phyloP scores from a whole-genome alignment of 2,329 filamentous ascomycete species.

The Microcyclosporella mali region DNA sequence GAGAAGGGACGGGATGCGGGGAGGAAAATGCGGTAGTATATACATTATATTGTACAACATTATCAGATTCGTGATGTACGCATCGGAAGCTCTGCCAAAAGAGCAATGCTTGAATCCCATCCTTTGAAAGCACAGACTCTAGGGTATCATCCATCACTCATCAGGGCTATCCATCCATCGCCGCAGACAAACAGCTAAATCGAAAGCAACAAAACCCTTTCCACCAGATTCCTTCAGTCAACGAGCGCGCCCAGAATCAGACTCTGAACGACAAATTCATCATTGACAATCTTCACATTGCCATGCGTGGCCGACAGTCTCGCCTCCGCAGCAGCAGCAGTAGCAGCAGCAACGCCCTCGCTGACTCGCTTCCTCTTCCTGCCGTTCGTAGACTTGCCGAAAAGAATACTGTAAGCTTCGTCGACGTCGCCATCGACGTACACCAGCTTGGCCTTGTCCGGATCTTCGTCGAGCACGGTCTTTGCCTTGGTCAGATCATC shows the following conservation, averaged over 20 bases:
- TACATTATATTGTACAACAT: constrained; percentile 3
- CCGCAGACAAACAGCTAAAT: background rate
- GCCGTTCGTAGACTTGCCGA: constrained; percentile 28
- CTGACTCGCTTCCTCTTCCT: constrained; percentile 43
- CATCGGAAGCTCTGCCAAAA: too few relatives aligned
- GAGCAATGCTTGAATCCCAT: too few relatives aligned
- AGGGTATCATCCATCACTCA: constrained; percentile 1
- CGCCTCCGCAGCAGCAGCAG: constrained; percentile 11
- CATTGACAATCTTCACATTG: constrained; percentile 63
- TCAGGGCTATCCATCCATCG: background rate
- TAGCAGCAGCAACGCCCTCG: constrained; percentile 13
- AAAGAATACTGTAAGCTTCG: constrained; percentile 49
- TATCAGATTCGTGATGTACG: background rate
- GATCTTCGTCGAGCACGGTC: constrained; percentile 49
- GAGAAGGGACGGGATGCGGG: constrained; percentile 19
- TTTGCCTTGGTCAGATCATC: constrained; percentile 61
- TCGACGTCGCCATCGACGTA: constrained; percentile 65
- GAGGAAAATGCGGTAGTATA: constrained; percentile 1
- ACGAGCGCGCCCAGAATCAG: constrained; percentile 77
- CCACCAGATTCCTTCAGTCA: constrained; percentile 36
- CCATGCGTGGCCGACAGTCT: constrained; percentile 35
- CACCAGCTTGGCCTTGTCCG: constrained; percentile 63
- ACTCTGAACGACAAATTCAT: constrained; percentile 88
- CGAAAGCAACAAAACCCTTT: background rate
- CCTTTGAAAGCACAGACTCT: background rate